Conservation (phyloP, 164 flowering plant genomes). For the Saururus chinensis region DNA sequence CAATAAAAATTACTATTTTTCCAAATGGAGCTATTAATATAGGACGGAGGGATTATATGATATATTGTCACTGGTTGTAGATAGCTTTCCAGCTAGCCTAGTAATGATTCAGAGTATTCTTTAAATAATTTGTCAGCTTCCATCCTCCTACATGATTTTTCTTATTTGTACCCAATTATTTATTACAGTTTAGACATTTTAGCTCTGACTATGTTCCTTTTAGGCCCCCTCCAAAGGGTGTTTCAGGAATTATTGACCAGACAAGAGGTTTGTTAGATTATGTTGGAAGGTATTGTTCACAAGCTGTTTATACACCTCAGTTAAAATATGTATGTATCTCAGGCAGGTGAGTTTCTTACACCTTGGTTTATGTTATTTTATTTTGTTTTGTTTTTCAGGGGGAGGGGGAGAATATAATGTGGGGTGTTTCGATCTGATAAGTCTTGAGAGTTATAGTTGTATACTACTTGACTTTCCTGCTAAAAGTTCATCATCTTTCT, state of each 20-base stretch:
- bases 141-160: neutral
- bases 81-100: no score
- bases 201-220: constrained; percentile 2
- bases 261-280: constrained; percentile 86
- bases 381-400: neutral
- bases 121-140: neutral
- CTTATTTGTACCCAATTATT: no score
- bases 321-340: constrained; percentile 81
- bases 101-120: neutral
- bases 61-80: no score
- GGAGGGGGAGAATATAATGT: neutral
- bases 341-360: constrained; percentile 56
- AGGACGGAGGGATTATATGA: no score
- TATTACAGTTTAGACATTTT: neutral
- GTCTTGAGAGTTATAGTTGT: neutral
- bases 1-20: no score
- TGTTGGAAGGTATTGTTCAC: constrained; percentile 53
- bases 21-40: no score
- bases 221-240: constrained; percentile 88
- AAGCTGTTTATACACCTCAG: constrained; percentile 63
- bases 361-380: neutral
- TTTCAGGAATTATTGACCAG: constrained; percentile 84
- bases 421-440: neutral
- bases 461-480: neutral
- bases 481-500: neutral